These are phyloP conservation scores for Mentha longifolia DNA, from an alignment of 257 asterid genomes.

Conservation along the genomic window DNA sequence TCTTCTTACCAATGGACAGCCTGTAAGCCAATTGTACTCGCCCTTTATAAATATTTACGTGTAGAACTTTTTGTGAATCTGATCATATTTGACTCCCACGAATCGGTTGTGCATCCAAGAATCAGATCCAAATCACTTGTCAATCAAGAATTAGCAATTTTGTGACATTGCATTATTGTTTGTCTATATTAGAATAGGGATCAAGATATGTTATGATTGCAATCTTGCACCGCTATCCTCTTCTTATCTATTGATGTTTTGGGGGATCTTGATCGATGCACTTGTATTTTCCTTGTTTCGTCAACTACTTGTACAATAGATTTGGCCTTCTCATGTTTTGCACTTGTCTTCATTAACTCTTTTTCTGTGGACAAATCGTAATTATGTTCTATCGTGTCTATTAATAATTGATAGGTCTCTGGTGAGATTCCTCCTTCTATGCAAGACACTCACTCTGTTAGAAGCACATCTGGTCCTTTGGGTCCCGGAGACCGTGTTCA, in stretches of 20 bases:
- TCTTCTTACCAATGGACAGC: conserved; percentile 84
- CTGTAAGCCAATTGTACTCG: conserved; percentile 48
- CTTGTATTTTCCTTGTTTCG: neutral
- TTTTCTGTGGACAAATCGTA: neutral
- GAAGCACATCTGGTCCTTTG: conserved; percentile 96
- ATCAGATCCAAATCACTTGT: neutral
- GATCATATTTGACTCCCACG: neutral
- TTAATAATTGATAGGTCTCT: conserved; percentile 54
- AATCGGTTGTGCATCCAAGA: neutral
- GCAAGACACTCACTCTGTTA: conserved; percentile 77
- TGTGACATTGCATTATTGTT: neutral
- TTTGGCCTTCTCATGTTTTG: neutral
- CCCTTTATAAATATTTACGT: neutral
- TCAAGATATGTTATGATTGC: neutral
- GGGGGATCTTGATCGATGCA: conserved; percentile 22
- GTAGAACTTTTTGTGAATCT: neutral
- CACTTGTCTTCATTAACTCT: neutral
- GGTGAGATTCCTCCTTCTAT: conserved; percentile 81
- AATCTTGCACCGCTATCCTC: neutral
- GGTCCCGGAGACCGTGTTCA: conserved; percentile 86
- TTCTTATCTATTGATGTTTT: neutral
- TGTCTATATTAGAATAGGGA: neutral
- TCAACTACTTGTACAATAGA: neutral
- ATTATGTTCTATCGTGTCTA: conserved; percentile 8
- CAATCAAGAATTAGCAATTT: neutral